phyloP scores from a whole-genome alignment of 371 early-diverging fungal species.

The Apophysomyces ossiformis region DNA sequence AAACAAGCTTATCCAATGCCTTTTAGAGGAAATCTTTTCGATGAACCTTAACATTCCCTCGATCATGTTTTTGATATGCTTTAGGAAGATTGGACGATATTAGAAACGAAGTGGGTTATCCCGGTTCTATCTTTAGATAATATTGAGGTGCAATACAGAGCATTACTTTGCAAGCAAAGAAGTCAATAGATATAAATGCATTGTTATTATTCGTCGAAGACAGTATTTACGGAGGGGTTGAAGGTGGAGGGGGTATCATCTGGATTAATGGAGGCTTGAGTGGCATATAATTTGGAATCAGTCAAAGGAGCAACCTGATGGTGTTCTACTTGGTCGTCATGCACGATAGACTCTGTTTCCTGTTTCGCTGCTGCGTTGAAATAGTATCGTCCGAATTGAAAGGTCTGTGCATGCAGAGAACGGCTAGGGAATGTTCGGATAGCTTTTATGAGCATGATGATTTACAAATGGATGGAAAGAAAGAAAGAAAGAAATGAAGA shows the following conservation, averaged over 20 bases:
- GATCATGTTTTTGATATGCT: too few species aligned
- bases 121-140: too few species aligned
- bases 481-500: neutral
- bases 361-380: neutral
- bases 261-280: conserved; percentile 20
- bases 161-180: too few species aligned
- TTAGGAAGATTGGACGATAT: too few species aligned
- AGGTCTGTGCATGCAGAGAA: neutral
- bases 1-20: too few species aligned
- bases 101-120: too few species aligned
- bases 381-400: neutral
- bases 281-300: conserved; percentile 29
- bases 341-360: conserved; percentile 7
- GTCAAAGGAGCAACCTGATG: conserved; percentile 42
- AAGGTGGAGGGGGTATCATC: conserved; percentile 20
- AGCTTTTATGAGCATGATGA: neutral
- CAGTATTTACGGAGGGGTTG: conserved; percentile 42
- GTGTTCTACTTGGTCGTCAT: conserved; percentile 23
- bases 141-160: too few species aligned
- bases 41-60: too few species aligned
- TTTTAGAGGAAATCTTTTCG: too few species aligned
- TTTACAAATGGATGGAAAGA: neutral
- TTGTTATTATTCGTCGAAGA: conserved; percentile 24
- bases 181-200: too few species aligned
- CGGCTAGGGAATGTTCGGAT: neutral